phyloP scores from a whole-genome alignment of 306 rosid genomes.

The Quercus aquifolioides region DNA sequence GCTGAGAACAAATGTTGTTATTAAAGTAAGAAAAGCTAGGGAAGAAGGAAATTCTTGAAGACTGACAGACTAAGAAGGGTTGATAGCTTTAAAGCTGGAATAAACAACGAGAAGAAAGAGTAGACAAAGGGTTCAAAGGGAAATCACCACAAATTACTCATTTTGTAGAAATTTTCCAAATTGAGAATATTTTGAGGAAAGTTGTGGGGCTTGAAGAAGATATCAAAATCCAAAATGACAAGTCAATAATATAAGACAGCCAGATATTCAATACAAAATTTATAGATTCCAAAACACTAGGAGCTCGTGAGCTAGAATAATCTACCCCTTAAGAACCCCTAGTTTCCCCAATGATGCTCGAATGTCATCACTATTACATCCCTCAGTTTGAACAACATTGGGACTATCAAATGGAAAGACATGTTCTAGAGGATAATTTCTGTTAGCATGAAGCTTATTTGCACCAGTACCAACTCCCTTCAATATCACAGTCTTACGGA shows the following conservation, averaged over 20 bases:
- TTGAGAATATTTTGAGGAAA: background rate
- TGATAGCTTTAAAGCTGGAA: background rate
- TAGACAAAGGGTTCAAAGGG: background rate
- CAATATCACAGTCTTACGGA: conserved; percentile 40
- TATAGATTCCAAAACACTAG: background rate
- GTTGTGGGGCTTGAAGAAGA: background rate
- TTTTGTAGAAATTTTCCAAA: background rate
- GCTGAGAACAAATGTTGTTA: no score
- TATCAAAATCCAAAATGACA: background rate
- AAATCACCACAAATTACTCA: background rate
- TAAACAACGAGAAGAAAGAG: background rate
- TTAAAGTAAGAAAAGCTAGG: background rate
- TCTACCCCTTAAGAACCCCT: conserved; percentile 28
- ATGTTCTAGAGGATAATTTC: conserved; percentile 40
- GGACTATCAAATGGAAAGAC: conserved; percentile 34
- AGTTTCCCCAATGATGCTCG: conserved; percentile 38
- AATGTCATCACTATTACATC: conserved; percentile 18
- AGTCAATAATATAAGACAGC: background rate
- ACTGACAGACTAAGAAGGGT: background rate
- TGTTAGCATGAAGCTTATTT: conserved; percentile 36
- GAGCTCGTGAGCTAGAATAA: background rate
- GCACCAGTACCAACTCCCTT: conserved; percentile 33
- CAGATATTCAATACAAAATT: background rate
- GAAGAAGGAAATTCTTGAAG: background rate
- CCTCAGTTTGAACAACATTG: conserved; percentile 39